Percentiles rank a stretch among this genome's conserved stretches.
Conservation (phyloP, 2,329 filamentous ascomycete genomes). For the Stachybotrys echinatus region DNA sequence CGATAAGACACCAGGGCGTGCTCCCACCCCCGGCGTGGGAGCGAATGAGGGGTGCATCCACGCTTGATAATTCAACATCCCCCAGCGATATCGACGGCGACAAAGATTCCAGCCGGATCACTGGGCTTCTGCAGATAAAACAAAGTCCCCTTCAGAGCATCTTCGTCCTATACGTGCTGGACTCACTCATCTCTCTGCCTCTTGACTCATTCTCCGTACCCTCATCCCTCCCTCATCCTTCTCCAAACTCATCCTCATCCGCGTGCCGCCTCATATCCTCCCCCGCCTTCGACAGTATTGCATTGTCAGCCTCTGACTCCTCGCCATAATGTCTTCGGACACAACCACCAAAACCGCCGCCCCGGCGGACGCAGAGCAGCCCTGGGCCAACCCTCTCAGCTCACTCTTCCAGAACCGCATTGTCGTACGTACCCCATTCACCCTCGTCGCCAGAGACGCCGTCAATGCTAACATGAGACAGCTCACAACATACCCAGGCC, state of each 20-base stretch:
- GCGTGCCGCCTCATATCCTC: too few species aligned
- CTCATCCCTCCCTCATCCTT: neutral
- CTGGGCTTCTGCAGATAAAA: neutral
- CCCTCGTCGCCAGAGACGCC: neutral
- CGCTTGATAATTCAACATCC: too few species aligned
- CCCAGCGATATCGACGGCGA: neutral
- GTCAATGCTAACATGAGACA: neutral
- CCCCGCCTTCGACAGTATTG: too few species aligned
- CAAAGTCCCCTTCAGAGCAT: too few species aligned
- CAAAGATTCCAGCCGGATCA: neutral
- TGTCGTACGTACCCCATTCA: conserved; percentile 1
- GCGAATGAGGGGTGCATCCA: neutral
- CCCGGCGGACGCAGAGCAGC: neutral
- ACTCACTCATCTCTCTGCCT: too few species aligned
- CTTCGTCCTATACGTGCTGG: too few species aligned
- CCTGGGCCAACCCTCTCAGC: neutral
- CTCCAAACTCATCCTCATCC: neutral
- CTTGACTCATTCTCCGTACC: too few species aligned
- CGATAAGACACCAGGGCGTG: neutral
- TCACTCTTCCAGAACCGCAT: conserved; percentile 2
- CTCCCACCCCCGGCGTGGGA: neutral
- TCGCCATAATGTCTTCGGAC: neutral
- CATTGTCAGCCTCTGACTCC: too few species aligned
- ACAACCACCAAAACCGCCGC: neutral
- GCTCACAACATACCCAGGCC: conserved; percentile 17